Conservation (phyloP, 305 asterid species). For the Plantago rigida region DNA sequence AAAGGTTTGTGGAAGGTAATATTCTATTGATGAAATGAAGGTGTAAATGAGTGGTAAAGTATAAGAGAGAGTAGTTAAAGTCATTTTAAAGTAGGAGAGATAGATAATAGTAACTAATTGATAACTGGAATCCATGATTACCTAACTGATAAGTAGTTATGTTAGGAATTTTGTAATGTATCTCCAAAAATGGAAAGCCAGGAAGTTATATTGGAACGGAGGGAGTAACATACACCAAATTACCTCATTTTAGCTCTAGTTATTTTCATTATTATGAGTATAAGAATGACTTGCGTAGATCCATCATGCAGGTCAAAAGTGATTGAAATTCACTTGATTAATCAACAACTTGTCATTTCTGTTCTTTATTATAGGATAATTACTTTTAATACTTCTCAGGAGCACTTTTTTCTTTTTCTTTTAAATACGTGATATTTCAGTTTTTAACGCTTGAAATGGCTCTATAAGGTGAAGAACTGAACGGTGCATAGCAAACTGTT, state of each 20-base stretch:
- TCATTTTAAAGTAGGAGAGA: too few relatives aligned
- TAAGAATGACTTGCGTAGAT: background rate
- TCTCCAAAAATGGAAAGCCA: background rate
- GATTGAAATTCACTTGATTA: background rate
- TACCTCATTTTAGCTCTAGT: background rate
- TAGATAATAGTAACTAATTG: too few relatives aligned
- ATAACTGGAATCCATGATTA: too few relatives aligned
- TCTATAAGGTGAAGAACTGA: background rate
- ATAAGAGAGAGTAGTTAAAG: too few relatives aligned
- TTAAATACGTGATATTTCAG: too few relatives aligned
- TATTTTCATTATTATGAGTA: background rate
- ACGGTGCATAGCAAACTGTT: background rate
- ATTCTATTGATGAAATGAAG: too few relatives aligned
- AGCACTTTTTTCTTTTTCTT: too few relatives aligned
- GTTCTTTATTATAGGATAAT: background rate
- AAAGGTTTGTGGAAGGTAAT: too few relatives aligned
- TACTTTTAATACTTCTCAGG: background rate
- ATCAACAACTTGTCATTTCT: background rate
- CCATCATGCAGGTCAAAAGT: background rate
- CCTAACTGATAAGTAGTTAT: too few relatives aligned
- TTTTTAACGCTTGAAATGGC: background rate
- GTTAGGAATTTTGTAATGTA: background rate
- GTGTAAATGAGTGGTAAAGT: too few relatives aligned
- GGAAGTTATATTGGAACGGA: background rate
- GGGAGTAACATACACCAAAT: background rate